These are phyloP conservation scores for Phialophora verrucosa DNA, from an alignment of 2,329 filamentous ascomycete species.

Conservation along the genomic window DNA sequence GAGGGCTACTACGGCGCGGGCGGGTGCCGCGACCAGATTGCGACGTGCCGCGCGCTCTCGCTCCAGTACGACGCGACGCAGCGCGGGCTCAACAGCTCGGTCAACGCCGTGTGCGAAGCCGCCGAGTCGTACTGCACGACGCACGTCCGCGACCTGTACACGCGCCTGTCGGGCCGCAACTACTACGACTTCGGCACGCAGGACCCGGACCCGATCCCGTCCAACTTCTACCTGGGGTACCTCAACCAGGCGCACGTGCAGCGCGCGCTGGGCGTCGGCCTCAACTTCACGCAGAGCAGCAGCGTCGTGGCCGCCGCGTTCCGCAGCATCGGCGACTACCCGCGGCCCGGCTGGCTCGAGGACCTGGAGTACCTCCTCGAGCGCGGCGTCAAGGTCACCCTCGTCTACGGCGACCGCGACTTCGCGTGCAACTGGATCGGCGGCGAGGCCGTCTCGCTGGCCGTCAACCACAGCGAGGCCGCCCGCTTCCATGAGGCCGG, in stretches of 20 bases:
- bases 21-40: slow-evolving; percentile 57
- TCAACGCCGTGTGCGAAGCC: slow-evolving; percentile 46
- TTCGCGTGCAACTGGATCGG: slow-evolving; percentile 9
- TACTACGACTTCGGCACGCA: slow-evolving; percentile 59
- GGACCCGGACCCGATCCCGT: slow-evolving; percentile 54
- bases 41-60: slow-evolving; percentile 53
- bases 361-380: slow-evolving; percentile 62
- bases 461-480: slow-evolving; percentile 50
- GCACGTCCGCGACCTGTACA: slow-evolving; percentile 42
- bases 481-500: slow-evolving; percentile 52
- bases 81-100: slow-evolving; percentile 42
- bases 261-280: slow-evolving; percentile 56
- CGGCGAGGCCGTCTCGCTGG: slow-evolving; percentile 28
- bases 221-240: slow-evolving; percentile 56
- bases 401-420: slow-evolving; percentile 60
- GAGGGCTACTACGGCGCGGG: slow-evolving; percentile 46
- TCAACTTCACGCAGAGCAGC: slow-evolving; percentile 60
- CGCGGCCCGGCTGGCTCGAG: slow-evolving; percentile 48
- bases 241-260: slow-evolving; percentile 60
- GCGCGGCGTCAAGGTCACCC: slow-evolving; percentile 41
- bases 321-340: slow-evolving; percentile 41
- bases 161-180: slow-evolving; percentile 48
- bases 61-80: slow-evolving; percentile 52
- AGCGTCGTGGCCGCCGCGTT: slow-evolving; percentile 56
- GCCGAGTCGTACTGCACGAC: slow-evolving; percentile 51